Evolutionary conservation across 2,329 filamentous ascomycete genomes (phyloP).

Genomic region (Ceratocystis eucalypticola): DNA sequence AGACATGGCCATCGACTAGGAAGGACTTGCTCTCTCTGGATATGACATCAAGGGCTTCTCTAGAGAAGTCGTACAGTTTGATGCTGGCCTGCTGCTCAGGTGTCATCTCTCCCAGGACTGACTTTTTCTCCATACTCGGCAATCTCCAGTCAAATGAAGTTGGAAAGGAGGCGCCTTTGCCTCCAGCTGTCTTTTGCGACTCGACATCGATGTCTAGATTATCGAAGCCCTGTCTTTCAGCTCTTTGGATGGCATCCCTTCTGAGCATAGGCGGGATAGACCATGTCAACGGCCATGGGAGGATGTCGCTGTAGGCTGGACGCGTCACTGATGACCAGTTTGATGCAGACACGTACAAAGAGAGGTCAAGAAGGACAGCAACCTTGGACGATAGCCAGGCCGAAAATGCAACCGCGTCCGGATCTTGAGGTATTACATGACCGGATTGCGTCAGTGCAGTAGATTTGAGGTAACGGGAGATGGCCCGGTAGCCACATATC

Average conservation of each 20-base stretch:
- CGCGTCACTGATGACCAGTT: constrained; percentile 72
- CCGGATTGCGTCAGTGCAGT: constrained; percentile 24
- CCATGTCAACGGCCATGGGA: constrained; percentile 82
- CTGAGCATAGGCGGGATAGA: constrained; percentile 64
- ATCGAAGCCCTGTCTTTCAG: constrained; percentile 55
- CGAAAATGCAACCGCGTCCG: constrained; percentile 40
- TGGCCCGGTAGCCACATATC: constrained; percentile 47
- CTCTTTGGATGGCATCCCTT: constrained; percentile 53
- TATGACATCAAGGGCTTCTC: constrained; percentile 51
- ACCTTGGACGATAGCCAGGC: constrained; percentile 63
- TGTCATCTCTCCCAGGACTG: constrained; percentile 50
- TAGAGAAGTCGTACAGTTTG: constrained; percentile 57
- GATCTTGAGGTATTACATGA: constrained; percentile 26
- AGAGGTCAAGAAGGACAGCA: constrained; percentile 69
- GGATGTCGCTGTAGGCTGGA: constrained; percentile 63
- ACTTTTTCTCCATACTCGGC: constrained; percentile 32
- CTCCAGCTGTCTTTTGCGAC: constrained; percentile 25
- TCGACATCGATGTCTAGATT: constrained; percentile 48
- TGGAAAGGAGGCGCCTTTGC: constrained; percentile 24
- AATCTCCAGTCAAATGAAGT: constrained; percentile 30
- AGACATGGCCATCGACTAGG: constrained; percentile 20
- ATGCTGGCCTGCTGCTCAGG: constrained; percentile 63
- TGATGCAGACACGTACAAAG: constrained; percentile 75
- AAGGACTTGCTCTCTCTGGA: constrained; percentile 20
- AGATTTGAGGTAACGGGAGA: constrained; percentile 42